phyloP scores from a whole-genome alignment of 257 asterid species.

The Solanum tacnaense region DNA sequence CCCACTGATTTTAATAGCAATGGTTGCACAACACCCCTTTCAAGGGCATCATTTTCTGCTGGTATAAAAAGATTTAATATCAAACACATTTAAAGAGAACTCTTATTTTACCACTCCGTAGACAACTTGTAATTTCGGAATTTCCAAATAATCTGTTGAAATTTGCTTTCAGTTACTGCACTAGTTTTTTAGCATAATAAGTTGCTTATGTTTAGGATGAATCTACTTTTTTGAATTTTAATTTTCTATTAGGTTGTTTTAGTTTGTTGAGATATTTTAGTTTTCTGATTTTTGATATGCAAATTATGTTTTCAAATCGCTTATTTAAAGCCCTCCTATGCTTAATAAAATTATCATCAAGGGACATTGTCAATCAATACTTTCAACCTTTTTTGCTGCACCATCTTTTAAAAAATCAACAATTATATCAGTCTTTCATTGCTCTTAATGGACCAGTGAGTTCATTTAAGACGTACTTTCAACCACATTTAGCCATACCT shows the following conservation, averaged over 20 bases:
- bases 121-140: neutral
- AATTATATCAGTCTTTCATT: neutral
- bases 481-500: neutral
- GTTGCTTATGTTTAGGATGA: neutral
- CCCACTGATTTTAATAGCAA: slow-evolving; percentile 42
- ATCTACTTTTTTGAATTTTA: neutral
- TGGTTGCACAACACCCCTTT: slow-evolving; percentile 77
- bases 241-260: neutral
- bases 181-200: neutral
- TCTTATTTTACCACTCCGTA: neutral
- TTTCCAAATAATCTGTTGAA: neutral
- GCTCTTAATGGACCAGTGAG: neutral
- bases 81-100: neutral
- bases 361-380: neutral
- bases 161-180: neutral
- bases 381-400: neutral
- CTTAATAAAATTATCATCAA: neutral
- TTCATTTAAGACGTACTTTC: neutral
- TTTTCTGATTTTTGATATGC: neutral
- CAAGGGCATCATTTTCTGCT: slow-evolving; percentile 37
- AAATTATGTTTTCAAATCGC: neutral
- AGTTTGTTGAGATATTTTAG: neutral
- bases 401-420: neutral
- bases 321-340: neutral
- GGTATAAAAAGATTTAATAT: neutral